Conservation (phyloP, 371 early-diverging fungal genomes). For the Mucor irregularis region DNA sequence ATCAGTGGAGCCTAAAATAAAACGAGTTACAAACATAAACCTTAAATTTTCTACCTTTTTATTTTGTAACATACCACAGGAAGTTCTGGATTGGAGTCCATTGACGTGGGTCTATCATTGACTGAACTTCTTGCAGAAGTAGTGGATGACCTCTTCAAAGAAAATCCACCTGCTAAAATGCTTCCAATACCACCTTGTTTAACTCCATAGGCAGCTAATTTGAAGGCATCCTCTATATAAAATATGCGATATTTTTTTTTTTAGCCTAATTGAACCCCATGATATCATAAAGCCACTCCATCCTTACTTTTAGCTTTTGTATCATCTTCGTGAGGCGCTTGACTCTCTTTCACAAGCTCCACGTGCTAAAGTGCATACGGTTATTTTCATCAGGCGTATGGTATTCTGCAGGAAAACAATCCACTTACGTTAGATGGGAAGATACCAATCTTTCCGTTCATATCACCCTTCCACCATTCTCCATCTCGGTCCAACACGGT, state of each 20-base stretch:
- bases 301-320: slow-evolving; percentile 20
- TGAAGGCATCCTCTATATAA: slow-evolving; percentile 35
- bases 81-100: not conserved
- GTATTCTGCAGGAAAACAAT: no score
- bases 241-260: not conserved
- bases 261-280: no score
- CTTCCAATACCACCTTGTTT: slow-evolving; percentile 82
- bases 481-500: slow-evolving; percentile 61
- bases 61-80: not conserved
- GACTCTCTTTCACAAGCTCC: slow-evolving; percentile 11
- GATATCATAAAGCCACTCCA: no score
- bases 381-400: no score
- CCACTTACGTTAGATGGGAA: slow-evolving; percentile 61
- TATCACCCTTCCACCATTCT: slow-evolving; percentile 67
- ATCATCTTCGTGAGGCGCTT: slow-evolving; percentile 1
- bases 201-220: slow-evolving; percentile 75
- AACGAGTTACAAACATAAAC: not conserved
- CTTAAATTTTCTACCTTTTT: no score
- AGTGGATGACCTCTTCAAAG: slow-evolving; percentile 9
- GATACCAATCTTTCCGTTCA: slow-evolving; percentile 55
- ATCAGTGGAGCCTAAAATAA: slow-evolving; percentile 3
- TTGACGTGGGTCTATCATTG: slow-evolving; percentile 7
- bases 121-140: slow-evolving; percentile 3
- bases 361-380: slow-evolving; percentile 20
- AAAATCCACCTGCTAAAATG: slow-evolving; percentile 62